These are phyloP conservation scores for Podaxis sp. DNA, from an alignment of 768 basidiomycete species.

Conservation along the genomic window DNA sequence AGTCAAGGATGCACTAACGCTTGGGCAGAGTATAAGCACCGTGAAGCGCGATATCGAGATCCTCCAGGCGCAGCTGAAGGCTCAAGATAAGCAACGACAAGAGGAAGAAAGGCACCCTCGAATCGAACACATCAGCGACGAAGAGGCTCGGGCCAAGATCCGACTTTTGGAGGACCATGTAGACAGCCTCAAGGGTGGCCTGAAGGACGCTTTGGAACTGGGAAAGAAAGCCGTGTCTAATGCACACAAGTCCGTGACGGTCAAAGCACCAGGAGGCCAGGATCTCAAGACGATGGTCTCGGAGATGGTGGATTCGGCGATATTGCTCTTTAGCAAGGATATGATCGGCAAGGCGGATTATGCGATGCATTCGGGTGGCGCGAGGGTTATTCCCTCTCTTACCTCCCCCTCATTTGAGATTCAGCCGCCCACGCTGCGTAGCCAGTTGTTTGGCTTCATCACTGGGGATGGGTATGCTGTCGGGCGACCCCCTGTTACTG, in stretches of 20 bases:
- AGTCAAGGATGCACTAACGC: constrained; percentile 34
- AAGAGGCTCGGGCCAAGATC: constrained; percentile 56
- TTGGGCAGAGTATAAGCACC: constrained; percentile 44
- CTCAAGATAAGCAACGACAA: constrained; percentile 24
- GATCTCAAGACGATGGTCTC: constrained; percentile 69
- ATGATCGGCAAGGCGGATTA: constrained; percentile 80
- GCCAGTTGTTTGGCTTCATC: constrained; percentile 52
- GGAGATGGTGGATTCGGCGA: constrained; percentile 74
- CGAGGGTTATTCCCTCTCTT: constrained; percentile 73
- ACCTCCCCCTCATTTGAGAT: constrained; percentile 81
- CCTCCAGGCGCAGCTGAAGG: constrained; percentile 42
- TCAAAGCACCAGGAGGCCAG: constrained; percentile 76
- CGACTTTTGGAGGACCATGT: constrained; percentile 63
- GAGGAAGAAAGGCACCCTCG: constrained; percentile 23
- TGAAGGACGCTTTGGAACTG: constrained; percentile 72
- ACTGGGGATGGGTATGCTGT: constrained; percentile 62
- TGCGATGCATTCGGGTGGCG: constrained; percentile 84
- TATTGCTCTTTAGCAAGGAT: constrained; percentile 73
- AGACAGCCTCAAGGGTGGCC: constrained; percentile 56
- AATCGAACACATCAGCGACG: constrained; percentile 38
- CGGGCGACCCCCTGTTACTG: constrained; percentile 83
- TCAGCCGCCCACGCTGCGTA: constrained; percentile 47
- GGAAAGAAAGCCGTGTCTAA: constrained; percentile 60
- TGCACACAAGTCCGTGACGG: constrained; percentile 45
- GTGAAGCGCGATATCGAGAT: constrained; percentile 58